Conservation (phyloP, 2,329 filamentous ascomycete species). For the Alternaria sp. region DNA sequence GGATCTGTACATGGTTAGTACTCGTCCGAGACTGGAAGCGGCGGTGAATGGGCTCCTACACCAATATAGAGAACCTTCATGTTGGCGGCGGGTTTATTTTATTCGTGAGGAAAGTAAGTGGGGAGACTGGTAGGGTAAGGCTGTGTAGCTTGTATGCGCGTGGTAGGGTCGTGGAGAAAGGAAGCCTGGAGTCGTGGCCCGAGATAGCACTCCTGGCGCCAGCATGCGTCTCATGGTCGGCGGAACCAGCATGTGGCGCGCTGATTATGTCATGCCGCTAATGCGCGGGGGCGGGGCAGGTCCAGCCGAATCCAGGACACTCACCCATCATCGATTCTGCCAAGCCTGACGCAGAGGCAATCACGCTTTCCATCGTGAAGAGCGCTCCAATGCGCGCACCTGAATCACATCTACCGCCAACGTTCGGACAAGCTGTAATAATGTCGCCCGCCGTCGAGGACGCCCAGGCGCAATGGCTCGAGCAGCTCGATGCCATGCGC, state of each 20-base stretch:
- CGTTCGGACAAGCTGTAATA: background rate
- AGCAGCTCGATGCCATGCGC: conserved; percentile 85
- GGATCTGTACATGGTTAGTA: conserved; percentile 62
- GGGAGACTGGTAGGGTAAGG: background rate
- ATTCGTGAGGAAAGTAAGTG: background rate
- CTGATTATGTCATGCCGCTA: conserved; percentile 30
- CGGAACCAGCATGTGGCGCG: background rate
- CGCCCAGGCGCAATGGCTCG: conserved; percentile 75
- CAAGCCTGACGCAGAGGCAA: conserved; percentile 13
- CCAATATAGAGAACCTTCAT: conserved; percentile 92
- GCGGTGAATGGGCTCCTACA: conserved; percentile 60
- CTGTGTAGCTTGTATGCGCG: background rate
- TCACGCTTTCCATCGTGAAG: background rate
- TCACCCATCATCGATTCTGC: conserved; percentile 17
- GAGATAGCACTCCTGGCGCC: background rate
- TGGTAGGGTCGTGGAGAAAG: background rate
- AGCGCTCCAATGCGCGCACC: background rate
- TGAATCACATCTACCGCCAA: background rate
- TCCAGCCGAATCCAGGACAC: conserved; percentile 16
- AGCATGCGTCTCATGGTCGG: background rate
- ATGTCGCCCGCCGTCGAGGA: conserved; percentile 51
- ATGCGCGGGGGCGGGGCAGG: conserved; percentile 30
- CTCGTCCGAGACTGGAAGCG: background rate
- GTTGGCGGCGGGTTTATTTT: conserved; percentile 29
- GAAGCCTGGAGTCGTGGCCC: background rate